phyloP scores from a whole-genome alignment of 176 grass and related monocot species.

The Tuctoria greenei region DNA sequence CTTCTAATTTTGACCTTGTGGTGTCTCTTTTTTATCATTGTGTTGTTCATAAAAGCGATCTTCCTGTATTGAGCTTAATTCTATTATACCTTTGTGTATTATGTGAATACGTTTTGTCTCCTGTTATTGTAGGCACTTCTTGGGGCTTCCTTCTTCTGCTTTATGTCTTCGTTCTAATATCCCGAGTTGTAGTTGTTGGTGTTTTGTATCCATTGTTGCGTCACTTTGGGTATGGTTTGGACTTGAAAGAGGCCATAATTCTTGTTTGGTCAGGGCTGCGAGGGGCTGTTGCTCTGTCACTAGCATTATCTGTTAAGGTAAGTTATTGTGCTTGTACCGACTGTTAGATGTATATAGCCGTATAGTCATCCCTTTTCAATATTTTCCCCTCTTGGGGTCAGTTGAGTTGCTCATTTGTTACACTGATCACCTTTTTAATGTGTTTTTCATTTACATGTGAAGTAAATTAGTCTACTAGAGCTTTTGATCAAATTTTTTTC shows the following conservation, averaged over 20 bases:
- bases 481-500: slow-evolving; percentile 26
- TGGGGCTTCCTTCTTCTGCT: slow-evolving; percentile 88
- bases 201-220: slow-evolving; percentile 69
- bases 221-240: slow-evolving; percentile 87
- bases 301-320: slow-evolving; percentile 85
- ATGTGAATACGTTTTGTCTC: no score
- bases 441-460: slow-evolving; percentile 23
- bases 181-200: slow-evolving; percentile 70
- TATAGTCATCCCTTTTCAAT: background rate
- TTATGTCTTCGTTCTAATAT: slow-evolving; percentile 77
- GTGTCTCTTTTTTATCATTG: no score
- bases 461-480: slow-evolving; percentile 4
- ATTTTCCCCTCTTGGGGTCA: background rate
- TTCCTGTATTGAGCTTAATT: no score
- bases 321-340: slow-evolving; percentile 28
- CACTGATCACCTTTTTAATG: background rate
- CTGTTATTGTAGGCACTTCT: slow-evolving; percentile 65
- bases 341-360: background rate
- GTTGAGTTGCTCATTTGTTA: background rate
- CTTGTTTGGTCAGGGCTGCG: slow-evolving; percentile 82
- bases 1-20: no score
- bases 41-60: no score
- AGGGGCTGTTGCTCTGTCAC: slow-evolving; percentile 81
- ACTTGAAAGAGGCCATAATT: slow-evolving; percentile 77
- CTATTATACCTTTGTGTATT: no score